Evolutionary conservation across 2,329 filamentous ascomycete species (phyloP), one percentile per base, ranked within the genome.

Genomic region (Fusarium verrucosum): DNA sequence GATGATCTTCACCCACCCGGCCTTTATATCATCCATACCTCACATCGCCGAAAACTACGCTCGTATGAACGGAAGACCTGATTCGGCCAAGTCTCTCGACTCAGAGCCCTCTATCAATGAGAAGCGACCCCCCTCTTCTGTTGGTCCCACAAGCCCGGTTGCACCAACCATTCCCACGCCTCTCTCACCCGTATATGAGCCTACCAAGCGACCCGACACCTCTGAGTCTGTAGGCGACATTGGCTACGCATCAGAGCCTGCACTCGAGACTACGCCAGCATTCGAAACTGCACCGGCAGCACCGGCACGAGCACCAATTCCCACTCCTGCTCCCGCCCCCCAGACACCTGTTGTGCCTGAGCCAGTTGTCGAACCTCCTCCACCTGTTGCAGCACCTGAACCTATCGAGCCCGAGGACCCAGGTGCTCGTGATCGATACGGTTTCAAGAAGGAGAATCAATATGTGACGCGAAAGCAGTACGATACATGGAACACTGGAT

Each of bases 391-490:
- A 17, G 37, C 56, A 14, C 47, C 73, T 25, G 66, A 73, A 26
- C 75, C 75, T 6, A 61, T 65, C 2, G 78, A 81, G 14, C 75
- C 80, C 5, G 81, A 86, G 57, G 83, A 85, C 22, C 80, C 83
- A 7, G 76, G 76, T 14, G 74, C 77, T 17, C 87, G 93, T 50
- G 94, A 97, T 75, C 86, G 92, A 16, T 97, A 97, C 72, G 94
- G 94, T 5, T 98, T 98, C 80, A 92, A 92, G 67, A 98, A 97
- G 75, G 85, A 87, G 33, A 94, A 89, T 36, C 89, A 94, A 66
- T 89, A 96, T 72, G 84, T 97, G 62, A 90, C 85, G 2, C 79
- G 89, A 19, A 84, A 90, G 57, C 85, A 94, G 73, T 96, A 96
- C 73, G 92, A 97, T 71, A 80, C 83, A 1, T 98, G 94, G 94